Evolutionary conservation across 2,329 filamentous ascomycete genomes (phyloP), one percentile per base, ranked within the genome.

Genomic region (Paracamarosporium sp.): DNA sequence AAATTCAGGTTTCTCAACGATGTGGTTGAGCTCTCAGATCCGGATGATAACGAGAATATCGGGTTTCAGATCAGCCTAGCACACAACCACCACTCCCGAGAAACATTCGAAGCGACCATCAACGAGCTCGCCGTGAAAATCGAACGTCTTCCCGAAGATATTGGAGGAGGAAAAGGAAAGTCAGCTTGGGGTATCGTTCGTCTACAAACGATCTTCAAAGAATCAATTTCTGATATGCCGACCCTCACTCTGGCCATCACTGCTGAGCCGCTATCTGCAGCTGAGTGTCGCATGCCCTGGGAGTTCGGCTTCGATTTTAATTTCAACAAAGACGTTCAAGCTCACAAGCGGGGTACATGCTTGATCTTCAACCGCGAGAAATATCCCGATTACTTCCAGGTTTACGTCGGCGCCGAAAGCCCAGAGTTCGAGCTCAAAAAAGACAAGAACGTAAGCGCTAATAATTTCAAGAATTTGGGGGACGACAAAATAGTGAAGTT

Each of bases 231-330:
- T 5, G 7, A 12, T 5, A 45, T 12, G 8, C 24, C 51, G 13
- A 58, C 36, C 20, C 51, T 58, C 8, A 54, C 44, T 4, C 9
- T 58, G 9, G 33, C 30, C 13, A n/a, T 51, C 15, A 28, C 13
- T 11, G 45, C 50, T 3, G 36, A 44, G 22, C 5, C 17, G 31
- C 31, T 7, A 45, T 7, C n/a, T 27, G 20, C 17, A 25, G 3
- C 6, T 4, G n/a, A 38, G 6, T 9, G 33, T 15, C 12, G 17
- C 17, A 28, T 48, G 9, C 46, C 46, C 12, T 58, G 38, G 56
- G 50, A 54, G 33, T 55, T 55, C 31, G 56, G 51, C 24, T 52
- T 51, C 35, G 51, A 59, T 33, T 59, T 54, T 33, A 44, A 50
- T 40, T 7, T 58, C 22, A 45, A 25, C 15, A 2, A 17, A 15